These are phyloP conservation scores for Hemerocallis citrina DNA, from an alignment of 106 monocot species.

Conservation along the genomic window DNA sequence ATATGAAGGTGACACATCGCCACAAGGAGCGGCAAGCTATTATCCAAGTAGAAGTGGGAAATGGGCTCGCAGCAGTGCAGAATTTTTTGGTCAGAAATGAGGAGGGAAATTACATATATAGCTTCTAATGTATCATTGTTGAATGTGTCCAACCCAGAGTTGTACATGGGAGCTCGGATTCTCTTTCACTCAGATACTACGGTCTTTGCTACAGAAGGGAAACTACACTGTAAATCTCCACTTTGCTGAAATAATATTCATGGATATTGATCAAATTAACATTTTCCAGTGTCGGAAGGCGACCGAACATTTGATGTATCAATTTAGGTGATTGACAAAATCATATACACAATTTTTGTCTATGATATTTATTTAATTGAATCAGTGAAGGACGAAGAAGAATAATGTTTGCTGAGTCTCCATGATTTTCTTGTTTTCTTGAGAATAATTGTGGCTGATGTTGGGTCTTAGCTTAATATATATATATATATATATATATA, in stretches of 20 bases:
- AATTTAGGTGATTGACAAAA: conserved; percentile 44
- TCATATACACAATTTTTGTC: no score
- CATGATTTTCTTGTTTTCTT: no score
- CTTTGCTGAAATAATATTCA: conserved; percentile 55
- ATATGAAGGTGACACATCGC: conserved; percentile 26
- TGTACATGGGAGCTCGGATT: conserved; percentile 41
- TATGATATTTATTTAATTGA: no score
- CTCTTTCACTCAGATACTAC: conserved; percentile 44
- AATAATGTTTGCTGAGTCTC: no score
- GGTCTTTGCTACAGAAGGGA: conserved; percentile 49
- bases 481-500: no score
- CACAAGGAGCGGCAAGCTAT: conserved; percentile 9
- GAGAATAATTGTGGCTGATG: no score
- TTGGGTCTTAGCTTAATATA: no score
- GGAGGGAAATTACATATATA: conserved; percentile 10
- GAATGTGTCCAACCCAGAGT: conserved; percentile 14
- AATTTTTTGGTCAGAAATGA: conserved; percentile 20
- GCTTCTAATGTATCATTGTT: conserved; percentile 21
- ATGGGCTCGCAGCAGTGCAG: conserved; percentile 51
- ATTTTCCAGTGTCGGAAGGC: conserved; percentile 31
- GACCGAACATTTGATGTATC: conserved; percentile 49
- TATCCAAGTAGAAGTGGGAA: conserved; percentile 16
- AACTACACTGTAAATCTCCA: conserved; percentile 39
- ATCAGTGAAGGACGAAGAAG: no score
- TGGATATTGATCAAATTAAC: conserved; percentile 25